Conservation (phyloP, 768 basidiomycete species). For the Daedalea quercina region DNA sequence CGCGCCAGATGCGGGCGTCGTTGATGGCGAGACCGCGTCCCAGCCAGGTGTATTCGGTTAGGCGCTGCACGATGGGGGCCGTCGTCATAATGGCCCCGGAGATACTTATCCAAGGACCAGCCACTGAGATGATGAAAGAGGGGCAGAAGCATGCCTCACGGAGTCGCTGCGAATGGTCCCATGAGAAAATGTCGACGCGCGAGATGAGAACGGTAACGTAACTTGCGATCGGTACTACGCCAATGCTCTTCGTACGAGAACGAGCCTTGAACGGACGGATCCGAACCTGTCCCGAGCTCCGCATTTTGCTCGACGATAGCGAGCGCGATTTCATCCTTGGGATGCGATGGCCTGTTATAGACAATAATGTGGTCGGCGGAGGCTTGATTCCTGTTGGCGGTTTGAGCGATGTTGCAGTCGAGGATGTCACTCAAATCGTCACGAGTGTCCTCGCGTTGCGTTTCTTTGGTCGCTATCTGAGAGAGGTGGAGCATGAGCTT, state of each 20-base stretch:
- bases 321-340: too few species aligned
- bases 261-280: neutral
- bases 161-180: neutral
- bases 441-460: neutral
- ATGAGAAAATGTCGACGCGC: neutral
- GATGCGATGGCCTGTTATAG: neutral
- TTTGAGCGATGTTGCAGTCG: neutral
- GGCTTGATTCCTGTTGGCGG: neutral
- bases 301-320: neutral
- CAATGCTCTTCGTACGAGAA: neutral
- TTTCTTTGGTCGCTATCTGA: neutral
- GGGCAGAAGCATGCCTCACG: neutral
- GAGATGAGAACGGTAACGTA: neutral
- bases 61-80: neutral
- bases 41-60: slow-evolving; percentile 5
- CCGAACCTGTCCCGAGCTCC: neutral
- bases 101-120: slow-evolving; percentile 1
- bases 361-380: neutral
- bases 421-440: neutral
- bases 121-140: neutral
- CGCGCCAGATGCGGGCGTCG: neutral
- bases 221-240: neutral
- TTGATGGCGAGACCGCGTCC: neutral
- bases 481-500: neutral
- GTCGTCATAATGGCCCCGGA: neutral